Percentiles rank a stretch among this genome's conserved stretches.
These are phyloP conservation scores for Backusella circina DNA, from an alignment of 192 early-diverging fungal species.

Conservation along the genomic window DNA sequence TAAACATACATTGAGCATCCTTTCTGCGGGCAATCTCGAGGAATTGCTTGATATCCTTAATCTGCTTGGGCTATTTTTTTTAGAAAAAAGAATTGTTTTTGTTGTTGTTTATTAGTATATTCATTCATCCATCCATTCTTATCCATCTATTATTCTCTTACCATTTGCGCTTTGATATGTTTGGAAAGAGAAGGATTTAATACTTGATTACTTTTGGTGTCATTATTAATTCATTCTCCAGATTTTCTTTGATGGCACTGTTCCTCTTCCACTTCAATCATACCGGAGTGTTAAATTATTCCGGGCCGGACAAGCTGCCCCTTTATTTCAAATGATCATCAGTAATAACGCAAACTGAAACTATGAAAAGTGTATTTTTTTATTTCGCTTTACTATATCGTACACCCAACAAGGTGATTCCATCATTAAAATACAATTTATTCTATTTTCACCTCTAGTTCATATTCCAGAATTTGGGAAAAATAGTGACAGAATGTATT, in stretches of 20 bases:
- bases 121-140: background rate
- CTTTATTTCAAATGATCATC: background rate
- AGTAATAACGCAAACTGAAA: no score
- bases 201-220: background rate
- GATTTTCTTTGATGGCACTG: background rate
- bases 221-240: background rate
- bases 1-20: slow-evolving; percentile 75
- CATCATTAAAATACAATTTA: no score
- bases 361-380: no score
- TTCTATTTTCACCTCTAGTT: no score
- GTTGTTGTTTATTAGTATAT: background rate
- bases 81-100: background rate
- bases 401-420: no score
- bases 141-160: background rate
- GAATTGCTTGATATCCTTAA: slow-evolving; percentile 98
- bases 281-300: background rate
- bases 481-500: no score
- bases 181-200: slow-evolving; percentile 9
- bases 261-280: background rate
- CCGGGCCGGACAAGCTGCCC: background rate
- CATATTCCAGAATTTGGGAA: no score
- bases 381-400: no score
- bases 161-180: slow-evolving; percentile 10
- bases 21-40: slow-evolving; percentile 93
- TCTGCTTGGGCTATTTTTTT: slow-evolving; percentile 84